Base-by-base conservation (phyloP, 2,329 filamentous ascomycete genomes). In the Hypoxylon sp. region DNA sequence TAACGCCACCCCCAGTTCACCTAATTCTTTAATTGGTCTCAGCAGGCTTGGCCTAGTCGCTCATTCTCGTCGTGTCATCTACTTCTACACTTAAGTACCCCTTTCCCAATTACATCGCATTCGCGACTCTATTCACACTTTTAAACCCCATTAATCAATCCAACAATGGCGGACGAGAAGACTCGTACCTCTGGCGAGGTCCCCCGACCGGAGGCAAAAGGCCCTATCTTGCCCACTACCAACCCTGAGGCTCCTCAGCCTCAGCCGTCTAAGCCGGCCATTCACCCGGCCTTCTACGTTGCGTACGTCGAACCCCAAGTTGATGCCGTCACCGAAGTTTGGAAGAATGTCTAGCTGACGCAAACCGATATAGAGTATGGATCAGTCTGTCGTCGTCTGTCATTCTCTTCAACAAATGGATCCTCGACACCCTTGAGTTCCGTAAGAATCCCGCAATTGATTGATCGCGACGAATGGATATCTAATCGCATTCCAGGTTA, bases 381-480 rank as follows among this genome's bases (percentile, higher is more conserved):
- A 98, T 99, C 77, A 84, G 90, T 64, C 86, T 97, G 79, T 97
- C 93, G 76, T 97, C 94, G 45, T 93, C 91, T 74, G 94, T 98
- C 77, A 99, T 99, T 79, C 85, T 99, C 68, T 98, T 97, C 90
- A 98, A 99, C 90, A 99, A 99, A 88, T 97, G 93, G 89, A 93
- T 99, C 75, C 87, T 98, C 68, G 90, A 95, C 75, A 94, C 91
- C 39, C 86, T 91, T 69, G 87, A 92, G 69, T 97, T 97, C 84
- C 87, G 91, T 93, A 86, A 84, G 90, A 58, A 54, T 34, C 47
- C 43, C 55, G 19, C n/a, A 43, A 47, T 52, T 46, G n/a, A 61
- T 37, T 32, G 19, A 39, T 61, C 67, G 52, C 82, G 91, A 75
- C 90, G 87, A n/a, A 75, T 91, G 88, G 65, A 41, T 53, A 53